phyloP scores from a whole-genome alignment of 1,139 yeast species.

The Schwanniomyces etchellsii region DNA sequence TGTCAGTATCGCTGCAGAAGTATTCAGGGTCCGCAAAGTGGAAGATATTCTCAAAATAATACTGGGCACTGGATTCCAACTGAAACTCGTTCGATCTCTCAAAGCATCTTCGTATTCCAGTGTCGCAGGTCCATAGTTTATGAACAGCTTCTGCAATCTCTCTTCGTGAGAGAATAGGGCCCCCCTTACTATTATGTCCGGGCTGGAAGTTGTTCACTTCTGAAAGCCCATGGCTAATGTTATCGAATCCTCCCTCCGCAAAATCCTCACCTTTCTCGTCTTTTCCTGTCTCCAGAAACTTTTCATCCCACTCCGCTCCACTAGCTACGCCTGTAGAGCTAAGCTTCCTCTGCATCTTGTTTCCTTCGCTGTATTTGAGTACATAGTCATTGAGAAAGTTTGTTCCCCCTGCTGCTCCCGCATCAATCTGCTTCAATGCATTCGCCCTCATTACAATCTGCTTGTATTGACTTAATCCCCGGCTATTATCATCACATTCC shows the following conservation, averaged over 20 bases:
- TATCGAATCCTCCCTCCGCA: conserved; percentile 6
- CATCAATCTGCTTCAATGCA: conserved; percentile 57
- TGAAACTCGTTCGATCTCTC: conserved; percentile 71
- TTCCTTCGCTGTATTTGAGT: conserved; percentile 52
- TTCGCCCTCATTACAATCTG: conserved; percentile 49
- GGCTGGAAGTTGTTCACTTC: conserved; percentile 4
- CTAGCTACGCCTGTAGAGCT: conserved; percentile 53
- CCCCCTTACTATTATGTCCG: conserved; percentile 2
- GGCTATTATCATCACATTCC: conserved; percentile 52
- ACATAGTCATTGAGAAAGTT: conserved; percentile 62
- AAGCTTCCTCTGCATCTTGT: conserved; percentile 42
- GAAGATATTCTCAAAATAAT: conserved; percentile 65
- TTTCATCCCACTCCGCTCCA: conserved; percentile 38
- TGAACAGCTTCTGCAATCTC: conserved; percentile 66
- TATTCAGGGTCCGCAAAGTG: conserved; percentile 63
- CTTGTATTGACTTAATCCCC: conserved; percentile 42
- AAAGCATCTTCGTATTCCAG: conserved; percentile 60
- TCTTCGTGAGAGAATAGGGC: conserved; percentile 10
- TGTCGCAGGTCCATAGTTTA: conserved; percentile 62
- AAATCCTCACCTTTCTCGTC: conserved; percentile 2
- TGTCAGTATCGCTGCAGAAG: conserved; percentile 74
- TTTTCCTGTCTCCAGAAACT: conserved; percentile 3
- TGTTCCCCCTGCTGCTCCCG: conserved; percentile 65
- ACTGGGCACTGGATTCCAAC: conserved; percentile 72
- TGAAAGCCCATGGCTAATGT: conserved; percentile 7